phyloP scores from a whole-genome alignment of 305 asterid species.

The Stenogyne calaminthoides region DNA sequence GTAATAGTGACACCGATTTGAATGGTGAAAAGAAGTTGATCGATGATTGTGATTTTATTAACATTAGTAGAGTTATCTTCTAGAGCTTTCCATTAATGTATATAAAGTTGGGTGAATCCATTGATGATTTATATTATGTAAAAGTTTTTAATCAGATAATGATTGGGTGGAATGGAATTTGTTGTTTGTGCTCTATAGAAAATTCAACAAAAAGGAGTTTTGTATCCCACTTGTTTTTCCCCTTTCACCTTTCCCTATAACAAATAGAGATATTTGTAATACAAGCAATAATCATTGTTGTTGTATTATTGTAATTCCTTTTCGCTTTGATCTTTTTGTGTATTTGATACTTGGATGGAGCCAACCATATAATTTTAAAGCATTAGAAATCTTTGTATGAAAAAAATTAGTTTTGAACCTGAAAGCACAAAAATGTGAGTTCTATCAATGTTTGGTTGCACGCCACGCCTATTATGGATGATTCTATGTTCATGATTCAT shows the following conservation, averaged over 20 bases:
- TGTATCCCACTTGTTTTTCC: too few relatives aligned
- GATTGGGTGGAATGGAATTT: too few relatives aligned
- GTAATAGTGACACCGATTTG: not conserved
- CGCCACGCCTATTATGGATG: not conserved
- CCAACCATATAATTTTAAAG: not conserved
- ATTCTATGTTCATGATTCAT: too few relatives aligned
- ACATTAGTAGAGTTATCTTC: not conserved
- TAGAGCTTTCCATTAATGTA: not conserved
- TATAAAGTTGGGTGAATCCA: not conserved
- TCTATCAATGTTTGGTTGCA: not conserved
- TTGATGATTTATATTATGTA: not conserved
- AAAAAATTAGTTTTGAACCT: not conserved
- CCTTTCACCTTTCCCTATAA: too few relatives aligned
- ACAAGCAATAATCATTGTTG: too few relatives aligned
- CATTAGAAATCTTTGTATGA: not conserved
- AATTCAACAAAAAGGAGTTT: too few relatives aligned
- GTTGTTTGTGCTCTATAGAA: too few relatives aligned
- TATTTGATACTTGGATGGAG: not conserved
- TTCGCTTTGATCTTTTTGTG: not conserved
- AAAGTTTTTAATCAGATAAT: too few relatives aligned
- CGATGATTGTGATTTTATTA: not conserved
- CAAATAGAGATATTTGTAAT: too few relatives aligned
- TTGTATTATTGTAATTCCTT: too few relatives aligned
- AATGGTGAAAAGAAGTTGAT: too few relatives aligned
- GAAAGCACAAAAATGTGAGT: not conserved